Evolutionary conservation across 192 early-diverging fungal species (phyloP).

Genomic region (Helicostylum pulchrum): DNA sequence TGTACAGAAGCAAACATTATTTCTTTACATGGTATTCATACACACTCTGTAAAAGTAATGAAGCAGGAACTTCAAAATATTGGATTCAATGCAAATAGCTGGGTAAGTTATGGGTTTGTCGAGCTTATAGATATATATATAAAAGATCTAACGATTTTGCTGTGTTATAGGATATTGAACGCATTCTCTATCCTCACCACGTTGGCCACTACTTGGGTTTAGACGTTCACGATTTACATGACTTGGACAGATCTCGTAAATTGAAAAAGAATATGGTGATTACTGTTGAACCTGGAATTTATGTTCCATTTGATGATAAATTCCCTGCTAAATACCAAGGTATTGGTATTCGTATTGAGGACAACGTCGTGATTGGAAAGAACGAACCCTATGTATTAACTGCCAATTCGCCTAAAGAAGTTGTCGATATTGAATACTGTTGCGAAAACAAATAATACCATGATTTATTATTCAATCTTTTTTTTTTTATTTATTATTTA

Average conservation of each 20-base stretch:
- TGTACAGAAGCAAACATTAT: constrained; percentile 51
- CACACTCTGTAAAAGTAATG: constrained; percentile 65
- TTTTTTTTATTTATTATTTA: background rate
- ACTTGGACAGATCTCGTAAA: constrained; percentile 65
- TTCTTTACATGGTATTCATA: constrained; percentile 83
- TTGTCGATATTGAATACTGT: constrained; percentile 75
- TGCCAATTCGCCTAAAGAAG: constrained; percentile 75
- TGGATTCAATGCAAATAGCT: constrained; percentile 56
- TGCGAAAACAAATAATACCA: constrained; percentile 17
- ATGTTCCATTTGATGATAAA: constrained; percentile 71
- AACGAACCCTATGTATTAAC: constrained; percentile 68
- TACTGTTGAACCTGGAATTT: constrained; percentile 94
- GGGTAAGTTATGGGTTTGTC: constrained; percentile 32
- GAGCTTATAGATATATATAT: background rate
- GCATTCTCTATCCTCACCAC: constrained; percentile 87
- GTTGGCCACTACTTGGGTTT: constrained; percentile 92
- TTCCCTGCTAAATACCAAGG: constrained; percentile 83
- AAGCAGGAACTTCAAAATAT: constrained; percentile 68
- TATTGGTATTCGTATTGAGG: constrained; percentile 94
- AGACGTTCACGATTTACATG: constrained; percentile 90
- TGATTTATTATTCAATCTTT: constrained; percentile 8
- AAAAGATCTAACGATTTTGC: background rate
- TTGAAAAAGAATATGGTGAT: constrained; percentile 84
- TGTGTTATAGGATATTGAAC: constrained; percentile 65
- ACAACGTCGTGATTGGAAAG: constrained; percentile 84